A percentile compares a stretch with the other conserved stretches of the same genome.
These are phyloP conservation scores for Withania somnifera DNA, from an alignment of 305 asterid species.

Conservation along the genomic window DNA sequence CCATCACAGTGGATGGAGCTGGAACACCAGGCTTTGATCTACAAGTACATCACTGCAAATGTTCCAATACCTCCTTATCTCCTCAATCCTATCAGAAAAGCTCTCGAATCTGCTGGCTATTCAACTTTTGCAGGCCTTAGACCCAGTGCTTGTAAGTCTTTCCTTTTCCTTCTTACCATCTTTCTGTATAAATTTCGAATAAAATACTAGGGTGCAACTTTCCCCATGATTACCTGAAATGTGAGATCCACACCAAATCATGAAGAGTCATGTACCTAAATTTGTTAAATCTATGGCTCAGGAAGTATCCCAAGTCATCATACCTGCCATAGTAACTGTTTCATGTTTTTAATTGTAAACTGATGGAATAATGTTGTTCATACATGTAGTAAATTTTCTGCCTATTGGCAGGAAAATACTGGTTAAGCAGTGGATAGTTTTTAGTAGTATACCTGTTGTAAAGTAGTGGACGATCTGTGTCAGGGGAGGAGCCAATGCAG, in stretches of 20 bases:
- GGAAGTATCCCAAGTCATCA: not conserved
- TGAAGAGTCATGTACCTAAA: not conserved
- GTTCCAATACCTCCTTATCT: conserved; percentile 78
- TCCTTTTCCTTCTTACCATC: not conserved
- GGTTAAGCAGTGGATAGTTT: not conserved
- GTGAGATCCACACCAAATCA: not conserved
- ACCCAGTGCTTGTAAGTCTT: conserved; percentile 56
- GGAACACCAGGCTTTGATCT: conserved; percentile 96
- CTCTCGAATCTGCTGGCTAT: conserved; percentile 71
- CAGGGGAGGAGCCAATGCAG: too few relatives aligned
- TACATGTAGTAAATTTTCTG: not conserved
- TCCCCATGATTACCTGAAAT: not conserved
- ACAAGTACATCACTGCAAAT: conserved; percentile 73
- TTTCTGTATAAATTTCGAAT: not conserved
- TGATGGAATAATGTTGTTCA: not conserved
- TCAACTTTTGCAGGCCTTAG: conserved; percentile 40
- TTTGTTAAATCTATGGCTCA: not conserved
- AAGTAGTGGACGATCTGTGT: not conserved
- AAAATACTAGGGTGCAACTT: too few relatives aligned
- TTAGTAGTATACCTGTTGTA: not conserved
- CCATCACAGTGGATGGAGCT: conserved; percentile 94
- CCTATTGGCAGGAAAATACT: not conserved
- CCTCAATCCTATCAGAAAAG: conserved; percentile 72
- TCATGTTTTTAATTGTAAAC: not conserved
- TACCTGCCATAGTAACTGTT: not conserved